Evolutionary conservation across 257 asterid genomes (phyloP), one percentile per base, ranked within the genome.

Genomic region (Rehmannia glutinosa): DNA sequence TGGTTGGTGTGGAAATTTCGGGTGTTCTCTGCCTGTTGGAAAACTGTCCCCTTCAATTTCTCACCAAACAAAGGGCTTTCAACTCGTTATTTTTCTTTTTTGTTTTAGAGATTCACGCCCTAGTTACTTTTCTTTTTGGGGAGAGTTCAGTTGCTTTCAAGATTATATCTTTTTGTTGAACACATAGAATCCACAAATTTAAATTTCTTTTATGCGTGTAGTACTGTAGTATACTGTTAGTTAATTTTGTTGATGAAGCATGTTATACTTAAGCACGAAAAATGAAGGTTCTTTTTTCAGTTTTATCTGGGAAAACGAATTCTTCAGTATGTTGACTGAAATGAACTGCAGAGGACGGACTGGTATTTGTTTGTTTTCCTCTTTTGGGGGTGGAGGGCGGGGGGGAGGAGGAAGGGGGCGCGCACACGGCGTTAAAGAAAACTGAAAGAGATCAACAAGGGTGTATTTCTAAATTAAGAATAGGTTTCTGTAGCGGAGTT

Each of bases 1-100:
- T 64, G 73, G 47, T 67, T 54, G 87, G 77, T 77, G 61, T 62
- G 73, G 51, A 36, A 16, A 75, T 13, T 67, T 64, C 21, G 35
- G 55, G 45, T 24, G 42, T 33, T 61, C 64, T 73, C 59, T 54
- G 70, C 45, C 20, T 69, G 30, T 17, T 56, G n/a, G 51, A 47
- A 30, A 47, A 21, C 23, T 60, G 28, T 23, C 49, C 15, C 24
- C 67, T 51, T 25, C 71, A 17, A 62, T 64, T 52, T 39, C 57
- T 54, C 63, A 62, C 71, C 73, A 62, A 68, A 59, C 68, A 7
- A 19, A 24, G 20, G n/a, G 66, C 7, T 49, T 65, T 39, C 36
- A 12, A 10, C 65, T 53, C 28, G 16, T 39, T 39, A 24, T 24
- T 15, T 13, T 15, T 15, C 5, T 56, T 27, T 8, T n/a, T 27